Evolutionary conservation across 208 protist genomes (phyloP), one percentile per base, ranked within the genome.

Genomic region (Crithidia sp.): DNA sequence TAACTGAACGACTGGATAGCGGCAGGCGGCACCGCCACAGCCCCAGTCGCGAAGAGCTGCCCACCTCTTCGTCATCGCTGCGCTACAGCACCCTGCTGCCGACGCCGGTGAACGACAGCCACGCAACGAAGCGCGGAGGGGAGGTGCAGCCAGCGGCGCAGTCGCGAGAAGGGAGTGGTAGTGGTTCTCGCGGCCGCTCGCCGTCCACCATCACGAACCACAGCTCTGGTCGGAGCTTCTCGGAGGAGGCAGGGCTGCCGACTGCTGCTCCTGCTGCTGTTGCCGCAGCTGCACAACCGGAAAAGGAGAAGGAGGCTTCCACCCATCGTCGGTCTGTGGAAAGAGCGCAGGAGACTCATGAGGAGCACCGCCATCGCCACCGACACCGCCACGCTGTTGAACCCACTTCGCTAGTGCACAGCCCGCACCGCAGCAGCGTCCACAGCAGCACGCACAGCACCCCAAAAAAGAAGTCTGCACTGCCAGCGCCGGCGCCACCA

Each of bases 161-260:
- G 13, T 39, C 56, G 44, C 8, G 56, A 28, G 67, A 71, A 6
- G 53, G 12, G 45, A 63, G 67, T 36, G 6, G 19, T 19, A 53
- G 44, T 3, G 43, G 54, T 37, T 64, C 56, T 2, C 67, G 13
- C 14, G 67, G 56, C 1, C 56, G 55, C 12, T 52, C 56, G 12
- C 67, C 67, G 3, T 71, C 67, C 1, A 64, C 67, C 2, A 71
- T 71, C 14, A 71, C 67, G 0, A 59, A 56, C 28, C 56, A 17
- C 56, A 64, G 67, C 67, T 71, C 67, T 2, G 66, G 40, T 2
- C 52, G 28, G 40, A 71, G 66, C 44, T n/a, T 68, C 2, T 36
- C 9, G 7, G 64, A 68, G 17, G 64, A 67, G 37, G 19, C 28
- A 28, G 28, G 28, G 28, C 28, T 28, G 28, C 28, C 28, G 28